Evolutionary conservation across 305 asterid genomes (phyloP).

Genomic region (Solanum hybrid): DNA sequence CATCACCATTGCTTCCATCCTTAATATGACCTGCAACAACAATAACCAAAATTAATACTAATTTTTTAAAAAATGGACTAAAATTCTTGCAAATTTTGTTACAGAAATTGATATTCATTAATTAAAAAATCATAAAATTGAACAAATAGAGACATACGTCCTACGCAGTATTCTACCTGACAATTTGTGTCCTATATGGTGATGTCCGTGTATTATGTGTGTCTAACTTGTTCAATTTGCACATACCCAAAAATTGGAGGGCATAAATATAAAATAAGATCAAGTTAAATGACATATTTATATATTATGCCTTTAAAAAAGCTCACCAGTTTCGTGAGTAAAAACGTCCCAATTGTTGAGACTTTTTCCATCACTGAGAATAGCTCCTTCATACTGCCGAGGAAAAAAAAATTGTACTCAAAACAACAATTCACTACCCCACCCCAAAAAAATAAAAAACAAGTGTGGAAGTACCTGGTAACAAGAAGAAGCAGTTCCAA

Average conservation of each 20-base stretch:
- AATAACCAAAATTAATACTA: neutral
- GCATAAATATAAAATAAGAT: too few species aligned
- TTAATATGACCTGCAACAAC: constrained; percentile 28
- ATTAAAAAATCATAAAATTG: too few species aligned
- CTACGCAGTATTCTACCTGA: too few species aligned
- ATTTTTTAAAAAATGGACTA: neutral
- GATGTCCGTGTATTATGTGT: too few species aligned
- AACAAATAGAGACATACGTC: neutral
- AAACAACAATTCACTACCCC: too few species aligned
- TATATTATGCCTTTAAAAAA: too few species aligned
- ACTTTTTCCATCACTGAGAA: constrained; percentile 42
- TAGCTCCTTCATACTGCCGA: constrained; percentile 55
- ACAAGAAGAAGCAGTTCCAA: constrained; percentile 5
- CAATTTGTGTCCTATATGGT: too few species aligned
- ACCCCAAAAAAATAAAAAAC: too few species aligned
- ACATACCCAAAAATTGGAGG: too few species aligned
- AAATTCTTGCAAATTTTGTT: neutral
- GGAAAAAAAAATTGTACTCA: neutral
- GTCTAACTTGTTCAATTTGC: too few species aligned
- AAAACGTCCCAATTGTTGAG: constrained; percentile 53
- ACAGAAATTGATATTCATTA: neutral
- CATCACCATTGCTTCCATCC: constrained; percentile 59
- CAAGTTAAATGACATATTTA: too few species aligned
- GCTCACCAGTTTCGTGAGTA: constrained; percentile 24
- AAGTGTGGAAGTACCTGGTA: constrained; percentile 3